A percentile compares a stretch with the other conserved stretches of the same genome.
phyloP scores from a whole-genome alignment of 805 yeast species.

The Candida alai region DNA sequence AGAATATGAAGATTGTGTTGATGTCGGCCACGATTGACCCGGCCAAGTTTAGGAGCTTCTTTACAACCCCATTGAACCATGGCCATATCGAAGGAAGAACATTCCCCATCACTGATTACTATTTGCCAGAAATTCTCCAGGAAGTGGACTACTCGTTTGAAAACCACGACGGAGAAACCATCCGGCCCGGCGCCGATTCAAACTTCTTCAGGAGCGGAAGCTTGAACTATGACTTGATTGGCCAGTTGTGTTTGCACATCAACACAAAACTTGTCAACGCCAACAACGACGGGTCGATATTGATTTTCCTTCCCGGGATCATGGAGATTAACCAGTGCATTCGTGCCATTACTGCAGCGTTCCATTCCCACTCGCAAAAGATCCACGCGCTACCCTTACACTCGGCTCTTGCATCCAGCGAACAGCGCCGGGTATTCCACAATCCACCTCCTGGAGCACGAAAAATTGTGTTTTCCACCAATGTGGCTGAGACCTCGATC shows the following conservation, averaged over 20 bases:
- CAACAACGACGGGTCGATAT: slow-evolving; percentile 61
- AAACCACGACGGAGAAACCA: slow-evolving; percentile 33
- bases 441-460: slow-evolving; percentile 51
- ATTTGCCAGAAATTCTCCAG: slow-evolving; percentile 62
- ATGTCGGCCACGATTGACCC: slow-evolving; percentile 95
- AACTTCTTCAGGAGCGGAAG: slow-evolving; percentile 61
- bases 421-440: slow-evolving; percentile 74
- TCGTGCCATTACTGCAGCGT: slow-evolving; percentile 24
- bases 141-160: slow-evolving; percentile 54
- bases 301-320: slow-evolving; percentile 87
- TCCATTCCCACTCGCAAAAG: slow-evolving; percentile 15
- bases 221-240: slow-evolving; percentile 71
- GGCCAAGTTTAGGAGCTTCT: slow-evolving; percentile 62
- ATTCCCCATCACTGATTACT: slow-evolving; percentile 79
- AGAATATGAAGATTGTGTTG: slow-evolving; percentile 62
- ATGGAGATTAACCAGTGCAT: slow-evolving; percentile 76
- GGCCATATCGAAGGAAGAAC: slow-evolving; percentile 91
- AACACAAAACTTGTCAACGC: slow-evolving; percentile 45
- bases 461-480: slow-evolving; percentile 85
- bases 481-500: slow-evolving; percentile 95
- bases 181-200: slow-evolving; percentile 62
- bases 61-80: slow-evolving; percentile 50
- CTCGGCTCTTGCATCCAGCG: slow-evolving; percentile 79
- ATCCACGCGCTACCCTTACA: slow-evolving; percentile 68
- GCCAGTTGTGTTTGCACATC: slow-evolving; percentile 49